These are phyloP conservation scores for Xylaria sp. DNA, from an alignment of 2,329 filamentous ascomycete genomes.

Conservation along the genomic window DNA sequence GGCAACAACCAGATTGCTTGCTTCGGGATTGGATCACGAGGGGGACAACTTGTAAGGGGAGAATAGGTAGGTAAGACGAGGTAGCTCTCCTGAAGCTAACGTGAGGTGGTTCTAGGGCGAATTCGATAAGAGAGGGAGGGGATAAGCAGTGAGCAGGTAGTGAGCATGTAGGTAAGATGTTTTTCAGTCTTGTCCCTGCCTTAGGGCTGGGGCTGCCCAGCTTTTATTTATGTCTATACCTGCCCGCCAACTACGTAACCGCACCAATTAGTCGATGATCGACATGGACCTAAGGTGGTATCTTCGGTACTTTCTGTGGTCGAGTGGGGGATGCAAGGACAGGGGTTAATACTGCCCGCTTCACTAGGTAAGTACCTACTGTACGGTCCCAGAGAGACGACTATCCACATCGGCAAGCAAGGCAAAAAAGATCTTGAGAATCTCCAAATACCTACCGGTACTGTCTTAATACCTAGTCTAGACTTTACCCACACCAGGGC, in stretches of 20 bases:
- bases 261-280: background rate
- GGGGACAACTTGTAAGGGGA: background rate
- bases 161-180: background rate
- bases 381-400: background rate
- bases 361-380: no score
- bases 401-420: background rate
- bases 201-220: slow-evolving; percentile 11
- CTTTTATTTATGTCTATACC: background rate
- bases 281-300: background rate
- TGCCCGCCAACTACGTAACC: background rate
- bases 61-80: background rate
- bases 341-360: background rate
- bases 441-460: background rate
- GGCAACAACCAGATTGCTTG: slow-evolving; percentile 8
- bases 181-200: background rate
- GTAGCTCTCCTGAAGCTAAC: no score
- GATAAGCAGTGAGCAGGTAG: background rate
- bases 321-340: background rate
- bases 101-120: background rate
- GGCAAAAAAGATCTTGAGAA: background rate
- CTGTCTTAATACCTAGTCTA: background rate
- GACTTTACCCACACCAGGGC: background rate
- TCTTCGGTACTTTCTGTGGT: background rate
- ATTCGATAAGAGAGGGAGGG: background rate
- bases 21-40: background rate